These are phyloP conservation scores for Diaporthe ampelina DNA, from an alignment of 2,329 filamentous ascomycete genomes.

Conservation along the genomic window DNA sequence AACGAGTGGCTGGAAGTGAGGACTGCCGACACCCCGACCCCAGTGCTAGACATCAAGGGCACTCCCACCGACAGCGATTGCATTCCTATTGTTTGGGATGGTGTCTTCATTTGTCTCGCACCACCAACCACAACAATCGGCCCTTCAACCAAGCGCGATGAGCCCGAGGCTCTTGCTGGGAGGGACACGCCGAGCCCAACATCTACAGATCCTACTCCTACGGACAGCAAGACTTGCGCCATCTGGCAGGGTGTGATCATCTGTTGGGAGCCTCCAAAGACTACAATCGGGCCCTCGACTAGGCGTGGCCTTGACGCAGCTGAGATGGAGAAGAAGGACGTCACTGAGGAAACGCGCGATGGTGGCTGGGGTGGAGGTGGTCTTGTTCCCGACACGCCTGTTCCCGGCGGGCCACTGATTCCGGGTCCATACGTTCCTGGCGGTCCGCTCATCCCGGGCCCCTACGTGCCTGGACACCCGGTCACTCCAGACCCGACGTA, in stretches of 20 bases:
- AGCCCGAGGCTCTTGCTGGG: slow-evolving; percentile 11
- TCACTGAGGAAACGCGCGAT: not conserved
- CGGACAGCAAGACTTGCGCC: slow-evolving; percentile 6
- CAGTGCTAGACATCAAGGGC: slow-evolving; percentile 11
- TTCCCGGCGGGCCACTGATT: slow-evolving; percentile 22
- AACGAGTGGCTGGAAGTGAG: not conserved
- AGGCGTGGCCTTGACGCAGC: slow-evolving; percentile 18
- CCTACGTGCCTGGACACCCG: slow-evolving; percentile 42
- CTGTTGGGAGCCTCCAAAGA: slow-evolving; percentile 24
- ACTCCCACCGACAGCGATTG: slow-evolving; percentile 19
- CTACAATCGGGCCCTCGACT: slow-evolving; percentile 9
- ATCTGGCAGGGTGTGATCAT: slow-evolving; percentile 24
- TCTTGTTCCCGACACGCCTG: slow-evolving; percentile 38
- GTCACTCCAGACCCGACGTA: slow-evolving; percentile 47
- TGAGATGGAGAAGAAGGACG: slow-evolving; percentile 9
- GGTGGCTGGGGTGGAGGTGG: slow-evolving; percentile 26
- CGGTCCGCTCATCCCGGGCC: slow-evolving; percentile 50
- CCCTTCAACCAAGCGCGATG: slow-evolving; percentile 6
- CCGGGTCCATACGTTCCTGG: slow-evolving; percentile 48
- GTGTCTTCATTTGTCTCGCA: slow-evolving; percentile 19
- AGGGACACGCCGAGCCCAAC: slow-evolving; percentile 21
- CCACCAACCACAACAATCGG: slow-evolving; percentile 23
- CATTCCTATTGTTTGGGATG: slow-evolving; percentile 21
- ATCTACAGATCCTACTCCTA: slow-evolving; percentile 1
- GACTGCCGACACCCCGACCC: not conserved